Conservation (phyloP, 371 early-diverging fungal genomes). For the Circinella umbellata region DNA sequence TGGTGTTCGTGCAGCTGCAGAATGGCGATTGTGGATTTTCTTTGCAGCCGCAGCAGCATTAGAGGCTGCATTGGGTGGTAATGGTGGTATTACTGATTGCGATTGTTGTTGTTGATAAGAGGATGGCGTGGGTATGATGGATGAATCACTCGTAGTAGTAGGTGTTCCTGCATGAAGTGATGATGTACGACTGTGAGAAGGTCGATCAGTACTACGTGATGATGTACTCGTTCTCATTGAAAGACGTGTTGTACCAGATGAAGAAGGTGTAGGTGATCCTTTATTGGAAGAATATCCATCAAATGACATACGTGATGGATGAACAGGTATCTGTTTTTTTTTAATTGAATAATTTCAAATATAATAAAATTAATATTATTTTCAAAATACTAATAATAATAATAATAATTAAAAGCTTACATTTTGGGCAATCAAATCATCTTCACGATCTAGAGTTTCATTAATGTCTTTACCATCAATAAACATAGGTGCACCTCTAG, state of each 20-base stretch:
- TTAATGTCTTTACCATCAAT: constrained; percentile 41
- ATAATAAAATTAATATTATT: too few species aligned
- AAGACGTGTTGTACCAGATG: constrained; percentile 21
- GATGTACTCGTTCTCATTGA: constrained; percentile 21
- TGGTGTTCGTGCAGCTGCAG: constrained; percentile 16
- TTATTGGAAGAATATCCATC: constrained; percentile 25
- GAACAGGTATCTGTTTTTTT: constrained; percentile 26
- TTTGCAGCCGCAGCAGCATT: constrained; percentile 10
- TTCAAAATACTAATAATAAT: not conserved
- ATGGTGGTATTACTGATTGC: constrained; percentile 11
- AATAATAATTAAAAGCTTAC: constrained; percentile 19
- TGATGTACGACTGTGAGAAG: constrained; percentile 17
- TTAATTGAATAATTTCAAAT: too few species aligned
- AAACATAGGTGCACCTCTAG: constrained; percentile 31
- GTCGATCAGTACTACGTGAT: constrained; percentile 14
- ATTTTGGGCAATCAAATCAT: constrained; percentile 29
- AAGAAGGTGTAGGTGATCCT: constrained; percentile 25
- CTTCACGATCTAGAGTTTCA: constrained; percentile 26
- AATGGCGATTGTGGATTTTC: constrained; percentile 21
- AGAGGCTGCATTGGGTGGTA: constrained; percentile 7
- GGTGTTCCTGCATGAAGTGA: constrained; percentile 11
- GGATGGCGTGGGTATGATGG: constrained; percentile 2
- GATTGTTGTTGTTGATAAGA: constrained; percentile 1
- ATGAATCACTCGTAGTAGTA: constrained; percentile 5
- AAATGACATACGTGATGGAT: constrained; percentile 32